Evolutionary conservation across 2,329 filamentous ascomycete species (phyloP), one percentile per base, ranked within the genome.

Genomic region (Diaporthe sp.): DNA sequence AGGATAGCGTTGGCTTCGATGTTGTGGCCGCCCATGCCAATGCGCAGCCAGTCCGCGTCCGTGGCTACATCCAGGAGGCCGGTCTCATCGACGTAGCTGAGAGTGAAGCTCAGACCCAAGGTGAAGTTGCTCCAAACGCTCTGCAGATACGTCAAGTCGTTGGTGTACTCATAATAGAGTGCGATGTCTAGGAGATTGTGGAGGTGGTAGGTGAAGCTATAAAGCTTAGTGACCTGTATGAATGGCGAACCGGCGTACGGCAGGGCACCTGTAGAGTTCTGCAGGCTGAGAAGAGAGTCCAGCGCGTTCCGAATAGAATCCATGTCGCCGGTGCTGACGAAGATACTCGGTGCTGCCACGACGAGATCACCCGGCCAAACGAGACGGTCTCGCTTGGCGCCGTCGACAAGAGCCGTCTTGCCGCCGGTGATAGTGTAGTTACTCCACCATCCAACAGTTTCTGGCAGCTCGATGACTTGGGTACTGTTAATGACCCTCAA

Each of bases 311-410:
- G 83, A 6, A 90, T 83, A 47, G 85, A 85, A 25, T 85, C 82
- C 65, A 90, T 81, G 77, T 91, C 88, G 35, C 87, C 86, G 0
- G 88, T 91, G 12, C 87, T 88, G 4, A 90, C 86, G 8, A 88
- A 86, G 15, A 90, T 85, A 39, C 83, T 85, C 3, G 89, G 88
- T 0, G 89, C 83, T 4, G 89, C 87, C 74, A 91, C 88, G 4
- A 86, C 85, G 83, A 92, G 89, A 78, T 92, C 91, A 1, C 90
- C 90, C 12, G 90, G 87, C 89, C 90, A 92, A 3, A 92, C 87
- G 27, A 89, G 82, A 19, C 89, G 84, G 77, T 92, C 90, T 44
- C 90, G 84, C 78, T 92, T 92, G 2, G 88, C 88, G 15, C 90
- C 90, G 78, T 92, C 90, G 4, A 80, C 78, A 1, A 80, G 79